Percentiles rank a stretch among this genome's conserved stretches.
phyloP scores from a whole-genome alignment of 768 basidiomycete species.

The Galerina sulciceps region DNA sequence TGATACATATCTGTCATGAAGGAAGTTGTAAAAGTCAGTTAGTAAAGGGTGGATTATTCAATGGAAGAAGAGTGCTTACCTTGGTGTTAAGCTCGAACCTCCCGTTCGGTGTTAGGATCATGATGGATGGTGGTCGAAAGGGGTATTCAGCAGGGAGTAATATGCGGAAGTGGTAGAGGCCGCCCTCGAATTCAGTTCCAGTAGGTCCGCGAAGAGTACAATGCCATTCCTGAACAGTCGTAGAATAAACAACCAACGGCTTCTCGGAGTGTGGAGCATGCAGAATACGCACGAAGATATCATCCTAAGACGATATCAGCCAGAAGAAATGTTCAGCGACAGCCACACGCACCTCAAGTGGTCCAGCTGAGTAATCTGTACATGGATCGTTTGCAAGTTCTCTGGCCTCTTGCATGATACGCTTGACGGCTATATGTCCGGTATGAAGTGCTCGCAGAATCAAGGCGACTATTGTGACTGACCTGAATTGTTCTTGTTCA shows the following conservation, averaged over 20 bases:
- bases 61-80: conserved; percentile 46
- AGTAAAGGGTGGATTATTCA: background rate
- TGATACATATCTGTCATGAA: conserved; percentile 78
- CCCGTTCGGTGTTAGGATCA: conserved; percentile 97
- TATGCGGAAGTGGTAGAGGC: conserved; percentile 95
- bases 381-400: conserved; percentile 86
- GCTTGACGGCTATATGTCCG: conserved; percentile 74
- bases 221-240: conserved; percentile 77
- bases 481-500: conserved; percentile 94
- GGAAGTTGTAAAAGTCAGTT: background rate
- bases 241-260: conserved; percentile 9
- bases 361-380: conserved; percentile 86
- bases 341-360: conserved; percentile 61
- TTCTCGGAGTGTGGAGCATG: background rate
- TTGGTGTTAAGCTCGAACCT: conserved; percentile 96
- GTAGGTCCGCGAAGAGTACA: conserved; percentile 91
- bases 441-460: background rate
- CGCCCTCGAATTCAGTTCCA: conserved; percentile 92
- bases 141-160: conserved; percentile 93
- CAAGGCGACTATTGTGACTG: conserved; percentile 21
- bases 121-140: conserved; percentile 93
- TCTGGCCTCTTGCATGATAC: conserved; percentile 95
- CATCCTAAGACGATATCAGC: conserved; percentile 55
- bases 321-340: background rate
- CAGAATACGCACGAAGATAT: conserved; percentile 75